Percentiles rank a stretch among this genome's conserved stretches.
Evolutionary conservation across 1,139 yeast genomes (phyloP).

Genomic region (Hyphopichia buzzinii): DNA sequence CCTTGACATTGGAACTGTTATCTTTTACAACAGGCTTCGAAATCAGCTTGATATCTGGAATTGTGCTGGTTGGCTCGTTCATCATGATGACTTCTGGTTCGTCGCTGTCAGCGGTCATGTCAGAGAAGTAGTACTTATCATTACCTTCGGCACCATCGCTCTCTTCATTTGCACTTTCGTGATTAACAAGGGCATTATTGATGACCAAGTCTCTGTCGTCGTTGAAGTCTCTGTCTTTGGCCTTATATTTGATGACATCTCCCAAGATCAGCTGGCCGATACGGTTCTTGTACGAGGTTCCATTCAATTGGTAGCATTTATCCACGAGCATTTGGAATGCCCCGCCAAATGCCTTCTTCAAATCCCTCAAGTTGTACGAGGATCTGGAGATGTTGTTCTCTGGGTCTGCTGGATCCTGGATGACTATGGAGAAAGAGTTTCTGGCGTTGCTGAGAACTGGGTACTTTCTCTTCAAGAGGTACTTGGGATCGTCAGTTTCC

Average conservation of each 20-base stretch:
- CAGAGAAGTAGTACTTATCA: slow-evolving; percentile 42
- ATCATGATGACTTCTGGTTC: slow-evolving; percentile 14
- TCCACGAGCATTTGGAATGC: slow-evolving; percentile 81
- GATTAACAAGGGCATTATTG: slow-evolving; percentile 55
- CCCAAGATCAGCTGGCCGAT: slow-evolving; percentile 77
- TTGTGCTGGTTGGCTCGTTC: not conserved
- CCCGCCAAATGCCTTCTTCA: slow-evolving; percentile 86
- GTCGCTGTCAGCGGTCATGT: slow-evolving; percentile 42
- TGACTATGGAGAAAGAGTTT: slow-evolving; percentile 66
- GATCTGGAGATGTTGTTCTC: slow-evolving; percentile 83
- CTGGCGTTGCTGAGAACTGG: slow-evolving; percentile 54
- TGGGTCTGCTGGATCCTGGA: slow-evolving; percentile 88
- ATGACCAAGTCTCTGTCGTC: slow-evolving; percentile 68
- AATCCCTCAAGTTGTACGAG: slow-evolving; percentile 75
- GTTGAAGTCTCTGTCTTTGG: slow-evolving; percentile 73
- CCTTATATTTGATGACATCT: slow-evolving; percentile 72
- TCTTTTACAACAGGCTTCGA: not conserved
- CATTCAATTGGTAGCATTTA: slow-evolving; percentile 57
- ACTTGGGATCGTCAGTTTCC: slow-evolving; percentile 47
- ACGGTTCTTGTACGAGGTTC: slow-evolving; percentile 66
- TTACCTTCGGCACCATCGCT: slow-evolving; percentile 35
- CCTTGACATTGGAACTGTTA: slow-evolving; percentile 3
- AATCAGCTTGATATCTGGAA: slow-evolving; percentile 1
- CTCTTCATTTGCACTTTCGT: slow-evolving; percentile 21
- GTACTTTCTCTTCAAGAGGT: slow-evolving; percentile 56